Conservation (phyloP, 2,329 filamentous ascomycete genomes). For the Triangularia verruculosa region DNA sequence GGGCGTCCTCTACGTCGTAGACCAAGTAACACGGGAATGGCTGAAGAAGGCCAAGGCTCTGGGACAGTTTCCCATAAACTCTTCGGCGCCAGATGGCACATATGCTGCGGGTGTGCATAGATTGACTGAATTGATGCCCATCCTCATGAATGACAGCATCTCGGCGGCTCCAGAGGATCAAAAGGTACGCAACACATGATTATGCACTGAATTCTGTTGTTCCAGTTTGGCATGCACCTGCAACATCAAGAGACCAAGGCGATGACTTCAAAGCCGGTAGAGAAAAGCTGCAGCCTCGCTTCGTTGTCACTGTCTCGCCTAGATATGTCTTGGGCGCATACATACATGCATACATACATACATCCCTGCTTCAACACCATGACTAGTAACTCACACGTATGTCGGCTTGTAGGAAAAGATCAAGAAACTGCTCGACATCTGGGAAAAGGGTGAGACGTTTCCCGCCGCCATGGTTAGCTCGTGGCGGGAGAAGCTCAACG, state of each 20-base stretch:
- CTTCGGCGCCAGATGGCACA: slow-evolving; percentile 81
- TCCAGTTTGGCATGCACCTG: slow-evolving; percentile 5
- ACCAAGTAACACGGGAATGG: slow-evolving; percentile 99
- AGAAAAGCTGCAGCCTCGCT: background rate
- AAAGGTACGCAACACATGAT: slow-evolving; percentile 73
- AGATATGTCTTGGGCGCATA: slow-evolving; percentile 7
- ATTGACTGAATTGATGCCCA: slow-evolving; percentile 91
- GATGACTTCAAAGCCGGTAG: background rate
- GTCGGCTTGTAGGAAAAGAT: slow-evolving; percentile 80
- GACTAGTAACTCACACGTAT: slow-evolving; percentile 39
- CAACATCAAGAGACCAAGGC: background rate
- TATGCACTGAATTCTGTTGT: slow-evolving; percentile 17
- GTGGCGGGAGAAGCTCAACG: slow-evolving; percentile 77
- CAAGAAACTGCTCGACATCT: slow-evolving; percentile 92
- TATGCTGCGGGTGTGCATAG: slow-evolving; percentile 93
- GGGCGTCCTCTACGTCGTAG: slow-evolving; percentile 99
- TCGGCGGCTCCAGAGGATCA: slow-evolving; percentile 85
- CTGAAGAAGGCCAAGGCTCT: slow-evolving; percentile 88
- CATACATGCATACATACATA: background rate
- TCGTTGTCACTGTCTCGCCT: background rate
- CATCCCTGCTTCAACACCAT: background rate
- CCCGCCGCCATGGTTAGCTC: slow-evolving; percentile 72
- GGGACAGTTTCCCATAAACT: slow-evolving; percentile 72
- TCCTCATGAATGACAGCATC: slow-evolving; percentile 93
- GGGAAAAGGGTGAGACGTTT: slow-evolving; percentile 94